Base-by-base conservation (phyloP, 2,329 filamentous ascomycete species). In the Catunica adiposa region DNA sequence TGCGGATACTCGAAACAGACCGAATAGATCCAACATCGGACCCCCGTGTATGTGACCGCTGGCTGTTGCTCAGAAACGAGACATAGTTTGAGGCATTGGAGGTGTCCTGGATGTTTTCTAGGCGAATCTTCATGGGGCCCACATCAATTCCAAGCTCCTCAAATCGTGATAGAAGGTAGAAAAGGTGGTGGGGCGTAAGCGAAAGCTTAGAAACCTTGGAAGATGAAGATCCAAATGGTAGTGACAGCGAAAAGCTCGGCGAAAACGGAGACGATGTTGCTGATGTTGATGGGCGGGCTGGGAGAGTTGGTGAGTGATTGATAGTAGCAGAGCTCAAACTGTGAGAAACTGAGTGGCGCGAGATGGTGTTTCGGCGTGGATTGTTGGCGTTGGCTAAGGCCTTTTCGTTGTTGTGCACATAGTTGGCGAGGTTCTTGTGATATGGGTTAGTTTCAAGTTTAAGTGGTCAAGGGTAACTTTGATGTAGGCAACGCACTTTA, bases 371-470 rank as follows among this genome's bases (percentile, higher is more conserved):
- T 63, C 86, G 81, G 67, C 84, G 83, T 63, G 94, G 77, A 69
- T 96, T 90, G 60, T 96, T 75, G 63, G 90, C 90, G 73, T 97
- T 97, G 66, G 92, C 92, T 60, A 98, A 79, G 38, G 89, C 90
- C 72, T 94, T 94, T 71, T 98, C 92, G 73, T 98, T 89, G 56
- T 89, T 95, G 60, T 89, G 88, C 70, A 98, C 89, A 71, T 95
- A 97, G 71, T 84, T 84, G 66, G 90, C 89, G 67, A 98, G 78
- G 77, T 94, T 92, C 90, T 96, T 68, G 72, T 68, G 60, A 63
- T 58, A 63, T 23, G 8, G 15, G 22, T 23, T 48, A 25, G 44
- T 44, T 22, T 58, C 44, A 54, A n/a, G n/a, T n/a, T n/a, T n/a
- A n/a, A n/a, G n/a, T n/a, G n/a, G n/a, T n/a, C n/a, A n/a, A n/a